Evolutionary conservation across 2,329 filamentous ascomycete genomes (phyloP), one percentile per base, ranked within the genome.

Genomic region (Phoma sp.): DNA sequence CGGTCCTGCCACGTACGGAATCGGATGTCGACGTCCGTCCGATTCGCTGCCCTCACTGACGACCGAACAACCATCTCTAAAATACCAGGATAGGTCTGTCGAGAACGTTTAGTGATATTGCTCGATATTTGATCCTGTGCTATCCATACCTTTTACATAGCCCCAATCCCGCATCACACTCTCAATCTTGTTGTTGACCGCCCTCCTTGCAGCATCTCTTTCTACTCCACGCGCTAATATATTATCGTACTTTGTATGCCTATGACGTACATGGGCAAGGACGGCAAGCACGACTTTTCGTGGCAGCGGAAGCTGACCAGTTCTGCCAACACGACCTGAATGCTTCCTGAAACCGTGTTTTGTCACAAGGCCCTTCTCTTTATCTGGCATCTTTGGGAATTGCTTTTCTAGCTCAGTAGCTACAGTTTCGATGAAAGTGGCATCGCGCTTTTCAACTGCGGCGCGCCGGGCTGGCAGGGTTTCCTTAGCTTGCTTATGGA

Each of bases 181-280:
- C 44, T 70, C 62, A 22, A 74, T 58, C 39, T 51, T 52, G 36
- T 60, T 63, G 33, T 55, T 54, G 1, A 71, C 64, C 6, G 36
- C 47, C 29, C 60, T 65, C 33, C 72, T 65, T 13, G 71, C 73
- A 15, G 57, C 58, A 64, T 2, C 29, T 41, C 53, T 65, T 24
- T 49, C 55, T 43, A 52, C 19, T 6, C 60, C 62, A 24, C 38
- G 13, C 41, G 48, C 45, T 50, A 82, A 55, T 37, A 80, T 57
- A 32, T 46, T 38, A 13, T 84, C 80, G 52, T 85, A 85, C 1
- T 71, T 60, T 0, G 82, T 84, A 39, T 81, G 75, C 3, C 51
- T 58, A 60, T 84, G 82, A 6, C 82, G 74, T 4, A 81, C 74
- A 57, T 84, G 79, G 3, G 82, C 82, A 21, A 76, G 67, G 12